phyloP scores from a whole-genome alignment of 2,329 filamentous ascomycete genomes.

The Neopestalotiopsis clavispora region DNA sequence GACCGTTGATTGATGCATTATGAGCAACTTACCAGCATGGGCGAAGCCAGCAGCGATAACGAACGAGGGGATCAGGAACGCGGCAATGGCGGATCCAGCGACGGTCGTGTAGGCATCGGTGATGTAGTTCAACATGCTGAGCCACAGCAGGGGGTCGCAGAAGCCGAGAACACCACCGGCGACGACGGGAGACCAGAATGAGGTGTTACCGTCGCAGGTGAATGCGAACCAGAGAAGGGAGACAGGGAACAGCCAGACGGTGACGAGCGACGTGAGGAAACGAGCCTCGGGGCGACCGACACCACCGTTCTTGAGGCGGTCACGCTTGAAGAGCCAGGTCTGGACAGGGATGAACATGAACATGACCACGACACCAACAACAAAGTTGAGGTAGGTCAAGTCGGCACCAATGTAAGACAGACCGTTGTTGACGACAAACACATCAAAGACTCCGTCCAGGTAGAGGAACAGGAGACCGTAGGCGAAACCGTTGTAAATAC shows the following conservation, averaged over 20 bases:
- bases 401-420: conserved; percentile 44
- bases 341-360: conserved; percentile 47
- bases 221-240: conserved; percentile 49
- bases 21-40: conserved; percentile 41
- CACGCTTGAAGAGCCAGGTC: conserved; percentile 44
- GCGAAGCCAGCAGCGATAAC: conserved; percentile 44
- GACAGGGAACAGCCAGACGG: conserved; percentile 47
- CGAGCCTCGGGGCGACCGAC: conserved; percentile 44
- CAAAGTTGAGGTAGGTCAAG: conserved; percentile 47
- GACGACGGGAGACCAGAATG: conserved; percentile 45
- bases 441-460: conserved; percentile 46
- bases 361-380: conserved; percentile 45
- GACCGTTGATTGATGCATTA: background rate
- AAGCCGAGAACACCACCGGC: conserved; percentile 45
- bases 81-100: conserved; percentile 45
- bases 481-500: conserved; percentile 46
- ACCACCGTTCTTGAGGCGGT: conserved; percentile 38
- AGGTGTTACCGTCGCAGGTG: conserved; percentile 42
- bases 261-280: conserved; percentile 45
- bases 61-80: conserved; percentile 48
- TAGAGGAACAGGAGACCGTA: conserved; percentile 48
- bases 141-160: conserved; percentile 46
- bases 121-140: conserved; percentile 49
- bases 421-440: conserved; percentile 46
- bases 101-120: conserved; percentile 47